A percentile compares a stretch with the other conserved stretches of the same genome.
Evolutionary conservation across 345 rosid genomes (phyloP).

Genomic region (Corchorus olitorius): DNA sequence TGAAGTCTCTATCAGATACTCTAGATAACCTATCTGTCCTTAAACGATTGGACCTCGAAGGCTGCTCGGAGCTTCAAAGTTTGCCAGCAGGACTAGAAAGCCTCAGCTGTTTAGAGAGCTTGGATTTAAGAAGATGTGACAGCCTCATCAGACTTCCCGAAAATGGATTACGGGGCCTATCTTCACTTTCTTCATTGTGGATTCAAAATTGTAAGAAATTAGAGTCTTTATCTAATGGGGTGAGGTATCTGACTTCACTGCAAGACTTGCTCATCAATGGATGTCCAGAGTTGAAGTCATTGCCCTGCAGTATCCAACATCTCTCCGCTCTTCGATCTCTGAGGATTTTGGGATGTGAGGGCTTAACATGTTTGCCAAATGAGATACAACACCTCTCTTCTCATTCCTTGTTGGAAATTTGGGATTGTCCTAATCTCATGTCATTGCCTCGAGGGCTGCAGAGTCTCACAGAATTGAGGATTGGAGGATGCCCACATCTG

Average conservation of each 20-base stretch:
- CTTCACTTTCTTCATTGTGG: not conserved
- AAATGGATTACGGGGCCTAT: not conserved
- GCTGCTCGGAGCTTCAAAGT: not conserved
- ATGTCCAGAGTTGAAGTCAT: too few species aligned
- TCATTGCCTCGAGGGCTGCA: not conserved
- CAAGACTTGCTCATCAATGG: not conserved
- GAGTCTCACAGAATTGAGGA: not conserved
- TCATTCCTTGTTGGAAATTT: not conserved
- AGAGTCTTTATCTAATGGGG: not conserved
- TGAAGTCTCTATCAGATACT: not conserved
- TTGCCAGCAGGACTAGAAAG: slow-evolving; percentile 3
- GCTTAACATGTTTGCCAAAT: not conserved
- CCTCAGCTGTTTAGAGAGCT: not conserved
- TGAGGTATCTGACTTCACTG: not conserved
- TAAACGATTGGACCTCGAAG: not conserved
- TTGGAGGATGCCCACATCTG: not conserved
- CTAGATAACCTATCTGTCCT: not conserved
- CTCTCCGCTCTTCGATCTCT: not conserved
- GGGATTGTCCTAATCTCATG: not conserved
- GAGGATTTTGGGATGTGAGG: not conserved
- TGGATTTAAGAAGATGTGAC: not conserved
- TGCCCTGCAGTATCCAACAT: not conserved
- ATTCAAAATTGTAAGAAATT: not conserved
- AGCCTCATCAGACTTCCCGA: not conserved
- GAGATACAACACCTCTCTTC: not conserved